A percentile compares a stretch with the other conserved stretches of the same genome.
phyloP scores from a whole-genome alignment of 805 yeast species.

The Candida fluviatilis region DNA sequence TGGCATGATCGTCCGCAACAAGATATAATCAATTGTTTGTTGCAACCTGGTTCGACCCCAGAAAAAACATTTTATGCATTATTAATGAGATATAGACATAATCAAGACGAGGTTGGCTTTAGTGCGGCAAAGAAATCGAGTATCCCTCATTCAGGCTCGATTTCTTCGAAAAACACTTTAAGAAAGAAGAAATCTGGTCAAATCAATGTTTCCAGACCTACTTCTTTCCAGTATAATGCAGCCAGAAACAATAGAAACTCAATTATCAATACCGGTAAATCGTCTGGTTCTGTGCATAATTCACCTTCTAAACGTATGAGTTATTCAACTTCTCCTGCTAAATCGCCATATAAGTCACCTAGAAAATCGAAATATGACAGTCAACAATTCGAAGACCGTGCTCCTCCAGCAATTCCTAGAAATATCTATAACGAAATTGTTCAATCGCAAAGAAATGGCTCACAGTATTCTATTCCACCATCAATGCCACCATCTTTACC shows the following conservation, averaged over 20 bases:
- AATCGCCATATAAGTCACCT: constrained; percentile 25
- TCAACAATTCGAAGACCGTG: constrained; percentile 7
- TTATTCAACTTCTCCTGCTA: constrained; percentile 29
- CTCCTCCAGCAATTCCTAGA: constrained; percentile 32
- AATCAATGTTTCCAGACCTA: constrained; percentile 38
- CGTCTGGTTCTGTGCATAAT: constrained; percentile 28
- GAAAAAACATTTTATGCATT: constrained; percentile 46
- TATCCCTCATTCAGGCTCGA: constrained; percentile 3
- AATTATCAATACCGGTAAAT: constrained; percentile 8
- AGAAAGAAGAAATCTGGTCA: constrained; percentile 25
- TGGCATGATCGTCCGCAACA: constrained; percentile 52
- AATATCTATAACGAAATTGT: constrained; percentile 42
- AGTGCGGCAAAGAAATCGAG: constrained; percentile 8
- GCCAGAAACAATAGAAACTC: constrained; percentile 6
- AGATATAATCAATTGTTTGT: constrained; percentile 34
- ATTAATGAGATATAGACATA: constrained; percentile 41
- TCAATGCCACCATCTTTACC: constrained; percentile 40
- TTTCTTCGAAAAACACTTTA: constrained; percentile 15
- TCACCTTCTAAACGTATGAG: constrained; percentile 24
- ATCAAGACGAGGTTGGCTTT: constrained; percentile 26
- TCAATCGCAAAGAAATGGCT: constrained; percentile 25
- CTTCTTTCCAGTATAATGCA: constrained; percentile 35
- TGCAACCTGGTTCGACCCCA: constrained; percentile 37
- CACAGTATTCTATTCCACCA: constrained; percentile 12
- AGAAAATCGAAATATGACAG: constrained; percentile 11